Base-by-base conservation (phyloP, 768 basidiomycete species). In the Tylopilus rubrobrunneus region DNA sequence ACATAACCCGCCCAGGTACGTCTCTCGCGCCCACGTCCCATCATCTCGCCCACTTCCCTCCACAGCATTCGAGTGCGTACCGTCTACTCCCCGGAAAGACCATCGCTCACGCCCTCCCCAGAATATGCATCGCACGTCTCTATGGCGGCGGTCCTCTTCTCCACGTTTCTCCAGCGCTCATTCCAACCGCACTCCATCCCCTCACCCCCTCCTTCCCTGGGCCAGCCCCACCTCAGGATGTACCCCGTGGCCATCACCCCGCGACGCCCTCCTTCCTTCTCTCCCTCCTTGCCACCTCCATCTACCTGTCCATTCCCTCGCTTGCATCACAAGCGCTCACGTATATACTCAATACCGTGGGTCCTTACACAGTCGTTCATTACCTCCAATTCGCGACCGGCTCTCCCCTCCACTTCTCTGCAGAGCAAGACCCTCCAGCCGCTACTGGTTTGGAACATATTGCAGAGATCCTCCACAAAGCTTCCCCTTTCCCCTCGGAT, bases 311-410 rank as follows among this genome's bases (percentile, higher is more conserved):
- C 29, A 86, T 94, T 17, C 87, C 90, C 0, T 76, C 83, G 5
- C 67, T 93, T 19, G 83, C 88, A 10, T 82, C 87, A 0, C 84
- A 90, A 57, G 86, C 90, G 0, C 75, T 95, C n/a, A 73, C 79
- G 2, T 72, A 81, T 41, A 80, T 96, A 28, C 73, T 93, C 39
- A 78, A 74, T 51, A 88, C 89, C 2, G 76, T 96, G 33, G 86
- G 91, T 3, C 92, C 94, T 0, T 78, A 78, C 51, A 95, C 93
- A 0, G 82, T 87, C 45, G 62, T 83, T 2, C 78, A 78, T 7
- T 97, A 95, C 68, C 81, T 97, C 42, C 76, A 81, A 44, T 97
- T 96, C 68, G 87, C 94, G 2, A 77, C 85, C 7, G 94, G 93
- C 17, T 79, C 78, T 21, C 78, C 84, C 2, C 80, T 91, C 31